Base-by-base conservation (phyloP, 352 stramenopile genomes). In the Elongisporangium undulatum region DNA sequence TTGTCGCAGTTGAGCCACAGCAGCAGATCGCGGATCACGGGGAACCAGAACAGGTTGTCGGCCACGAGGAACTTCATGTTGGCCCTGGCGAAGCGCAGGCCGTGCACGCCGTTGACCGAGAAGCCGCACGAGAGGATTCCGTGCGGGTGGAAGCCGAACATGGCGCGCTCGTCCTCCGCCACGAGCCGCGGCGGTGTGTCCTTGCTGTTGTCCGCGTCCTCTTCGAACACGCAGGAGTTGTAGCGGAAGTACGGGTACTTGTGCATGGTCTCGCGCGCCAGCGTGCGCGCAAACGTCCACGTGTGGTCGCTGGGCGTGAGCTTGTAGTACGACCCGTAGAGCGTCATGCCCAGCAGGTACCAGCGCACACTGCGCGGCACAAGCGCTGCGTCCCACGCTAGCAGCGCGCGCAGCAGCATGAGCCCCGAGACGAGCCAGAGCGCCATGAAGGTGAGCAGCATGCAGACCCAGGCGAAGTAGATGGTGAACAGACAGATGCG, bases 221-320 rank as follows among this genome's bases (percentile, higher is more conserved):
- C 29, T 60, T 87, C 74, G 51, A 87, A 79, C 22, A 87, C 72
- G 23, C 67, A 64, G 1, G 62, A 61, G 48, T 73, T 69, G 38
- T 79, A 63, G 34, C 70, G 69, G 58, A 84, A 87, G 63, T 87
- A 89, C 49, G 69, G 79, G 64, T 68, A 82, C n/a, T 79, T 41
- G 22, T 75, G 77, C 8, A 85, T 45, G 1, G 63, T 55, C 41
- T 69, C 66, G 26, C 79, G 68, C 13, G 74, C 59, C 1, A 56
- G 16, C 22, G 60, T 49, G 15, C 72, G 61, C 22, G 69, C 55
- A 1, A 61, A 49, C n/a, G 65, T 68, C 72, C 72, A 80, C 24
- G 56, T 54, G 50, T 57, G 52, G 19, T 52, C 55, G 0, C 20
- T 23, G 15, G 60, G 64, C 0, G 15, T 55, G 45, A 75, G 3